These are phyloP conservation scores for Talaromyces rugulosus DNA, from an alignment of 2,329 filamentous ascomycete genomes.

Conservation along the genomic window DNA sequence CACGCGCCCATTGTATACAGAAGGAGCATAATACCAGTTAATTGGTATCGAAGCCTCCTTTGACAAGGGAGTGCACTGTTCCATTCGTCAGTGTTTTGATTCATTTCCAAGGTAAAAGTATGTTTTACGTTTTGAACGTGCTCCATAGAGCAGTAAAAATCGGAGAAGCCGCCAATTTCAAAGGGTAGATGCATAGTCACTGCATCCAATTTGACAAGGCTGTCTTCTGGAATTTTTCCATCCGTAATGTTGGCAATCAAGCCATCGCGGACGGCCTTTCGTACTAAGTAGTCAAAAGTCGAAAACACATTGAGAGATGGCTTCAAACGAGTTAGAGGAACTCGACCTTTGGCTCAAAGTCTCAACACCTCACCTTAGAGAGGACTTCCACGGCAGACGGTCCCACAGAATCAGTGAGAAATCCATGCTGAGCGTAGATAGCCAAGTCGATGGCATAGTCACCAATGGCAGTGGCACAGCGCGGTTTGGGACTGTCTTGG, in stretches of 20 bases:
- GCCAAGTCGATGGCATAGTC: constrained; percentile 52
- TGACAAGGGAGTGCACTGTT: constrained; percentile 36
- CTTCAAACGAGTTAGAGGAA: constrained; percentile 19
- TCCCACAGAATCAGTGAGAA: background rate
- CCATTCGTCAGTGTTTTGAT: background rate
- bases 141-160: constrained; percentile 54
- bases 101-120: constrained; percentile 13
- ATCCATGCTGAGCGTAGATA: constrained; percentile 26
- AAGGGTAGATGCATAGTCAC: constrained; percentile 54
- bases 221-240: constrained; percentile 14
- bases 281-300: constrained; percentile 35
- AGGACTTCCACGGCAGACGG: background rate
- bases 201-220: constrained; percentile 30
- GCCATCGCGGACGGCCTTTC: constrained; percentile 39
- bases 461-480: constrained; percentile 49
- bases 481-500: constrained; percentile 29
- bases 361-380: background rate
- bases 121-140: constrained; percentile 50
- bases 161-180: constrained; percentile 53
- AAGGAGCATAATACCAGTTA: constrained; percentile 46
- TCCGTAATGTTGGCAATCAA: constrained; percentile 25
- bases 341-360: background rate
- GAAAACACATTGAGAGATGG: constrained; percentile 49
- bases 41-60: background rate
- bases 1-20: constrained; percentile 53